Evolutionary conservation across 1,139 yeast genomes (phyloP), one percentile per base, ranked within the genome.

Genomic region (Hemisphaericaspora subhashii): DNA sequence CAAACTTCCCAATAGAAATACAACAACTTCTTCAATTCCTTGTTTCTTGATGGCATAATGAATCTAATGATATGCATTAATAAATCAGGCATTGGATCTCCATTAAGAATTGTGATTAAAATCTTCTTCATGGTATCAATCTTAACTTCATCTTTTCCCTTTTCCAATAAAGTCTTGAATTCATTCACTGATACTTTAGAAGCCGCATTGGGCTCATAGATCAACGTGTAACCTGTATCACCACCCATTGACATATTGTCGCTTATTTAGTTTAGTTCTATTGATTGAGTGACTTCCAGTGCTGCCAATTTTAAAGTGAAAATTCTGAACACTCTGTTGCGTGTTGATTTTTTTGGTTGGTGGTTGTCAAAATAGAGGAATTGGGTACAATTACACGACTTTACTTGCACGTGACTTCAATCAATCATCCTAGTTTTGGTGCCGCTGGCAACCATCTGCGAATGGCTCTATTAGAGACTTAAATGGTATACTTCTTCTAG

Each of bases 1-100:
- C 96, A 94, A 41, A 90, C 88, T 64, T 94, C 99, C 98, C 98
- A 94, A 71, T 94, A 94, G 58, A 89, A 88, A 58, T 92, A 94
- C 51, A 94, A 72, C 57, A 94, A 74, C 64, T 90, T 92, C 73
- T 94, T 94, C 66, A 94, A 78, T 54, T 84, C 87, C 67, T 92
- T 94, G 66, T 83, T 83, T 56, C 77, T 85, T 15, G 96, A 87
- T 15, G 98, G 98, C 97, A 94, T 89, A 42, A 94, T 94, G 57
- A 88, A 94, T 57, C 98, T 80, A 55, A 94, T 92, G 51, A 94
- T 86, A 62, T 90, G 96, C 98, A 94, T 92, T 66, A 94, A 77
- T 53, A 94, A 72, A 50, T 86, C 95, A n/a, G 96, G 94, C 82
- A 92, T 74, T 42, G 95, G 82, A 55, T 92, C 96, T 23, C 98